Evolutionary conservation across 768 basidiomycete species (phyloP), one percentile per base, ranked within the genome.

Genomic region (Panaeolus papilionaceus): DNA sequence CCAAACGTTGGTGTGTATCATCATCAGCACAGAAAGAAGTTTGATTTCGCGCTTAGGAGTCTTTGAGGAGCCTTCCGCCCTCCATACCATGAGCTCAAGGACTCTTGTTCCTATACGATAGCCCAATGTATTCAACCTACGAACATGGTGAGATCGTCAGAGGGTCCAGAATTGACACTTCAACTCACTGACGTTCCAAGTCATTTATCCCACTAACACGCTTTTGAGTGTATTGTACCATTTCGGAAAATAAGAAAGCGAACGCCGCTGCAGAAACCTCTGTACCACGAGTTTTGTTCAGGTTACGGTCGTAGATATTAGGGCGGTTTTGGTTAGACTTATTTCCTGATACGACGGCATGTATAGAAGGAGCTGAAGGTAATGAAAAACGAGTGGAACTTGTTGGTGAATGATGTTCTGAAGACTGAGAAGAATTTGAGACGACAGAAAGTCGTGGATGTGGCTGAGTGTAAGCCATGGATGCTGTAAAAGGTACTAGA

Each of bases 221-320:
- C 74, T 94, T 96, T 81, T 99, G 98, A 1, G 95, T 97, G 79
- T 99, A 99, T 77, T 96, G 92, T 1, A 99, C 91, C 12, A 96
- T 84, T 80, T 99, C 96, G 4, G 93, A 92, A 79, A 98, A 96
- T 66, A 99, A 84, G 76, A 98, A 99, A 0, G 92, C 85, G 76
- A 94, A 96, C 0, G 95, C 92, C 2, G 91, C 85, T 4, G 89
- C 83, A 16, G 93, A 92, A 63, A 97, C 94, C 76, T 99, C 97
- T 28, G 90, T 80, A 12, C 88, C 85, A 49, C 93, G 89, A 2
- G 93, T 90, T 83, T 96, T 97, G 83, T 93, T 95, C 71, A 98
- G 84, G 61, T 86, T 89, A 67, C 96, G 86, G 74, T 98, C 97
- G 79, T 97, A 94, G 69, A 98, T 95, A 71, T 86, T 92, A 2